Percentiles rank a stretch among this genome's conserved stretches.
Evolutionary conservation across 1,139 yeast species (phyloP).

Genomic region (Hyphopichia fennica): DNA sequence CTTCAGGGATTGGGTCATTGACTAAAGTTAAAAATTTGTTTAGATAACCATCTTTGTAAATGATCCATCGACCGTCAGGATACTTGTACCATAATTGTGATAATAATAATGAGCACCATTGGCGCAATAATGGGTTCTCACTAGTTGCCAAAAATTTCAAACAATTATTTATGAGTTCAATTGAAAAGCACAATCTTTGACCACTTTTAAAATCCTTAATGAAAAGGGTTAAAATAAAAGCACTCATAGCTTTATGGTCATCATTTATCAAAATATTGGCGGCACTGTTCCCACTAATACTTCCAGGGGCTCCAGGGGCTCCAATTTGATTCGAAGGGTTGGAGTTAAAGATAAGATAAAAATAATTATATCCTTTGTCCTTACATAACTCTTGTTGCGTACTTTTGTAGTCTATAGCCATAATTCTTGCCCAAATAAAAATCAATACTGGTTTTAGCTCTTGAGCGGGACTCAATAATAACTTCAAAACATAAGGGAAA

Average conservation of each 20-base stretch:
- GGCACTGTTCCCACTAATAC: slow-evolving; percentile 12
- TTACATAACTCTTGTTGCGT: slow-evolving; percentile 91
- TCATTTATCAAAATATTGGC: slow-evolving; percentile 48
- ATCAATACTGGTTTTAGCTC: slow-evolving; percentile 92
- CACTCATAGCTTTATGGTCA: slow-evolving; percentile 95
- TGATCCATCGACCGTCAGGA: slow-evolving; percentile 74
- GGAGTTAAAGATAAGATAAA: slow-evolving; percentile 66
- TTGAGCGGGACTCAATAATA: slow-evolving; percentile 92
- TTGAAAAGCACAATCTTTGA: slow-evolving; percentile 74
- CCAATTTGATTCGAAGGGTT: slow-evolving; percentile 27
- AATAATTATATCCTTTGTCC: slow-evolving; percentile 88
- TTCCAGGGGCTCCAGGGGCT: slow-evolving; percentile 28
- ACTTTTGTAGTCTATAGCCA: slow-evolving; percentile 90
- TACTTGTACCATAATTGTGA: slow-evolving; percentile 76
- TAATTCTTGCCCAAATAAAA: slow-evolving; percentile 95
- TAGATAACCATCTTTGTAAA: slow-evolving; percentile 64
- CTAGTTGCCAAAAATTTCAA: slow-evolving; percentile 65
- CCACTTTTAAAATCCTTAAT: slow-evolving; percentile 79
- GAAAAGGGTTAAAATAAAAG: slow-evolving; percentile 82
- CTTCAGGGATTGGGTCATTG: slow-evolving; percentile 93
- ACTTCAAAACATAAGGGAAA: slow-evolving; percentile 88
- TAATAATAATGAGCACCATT: slow-evolving; percentile 84
- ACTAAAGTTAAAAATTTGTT: slow-evolving; percentile 57
- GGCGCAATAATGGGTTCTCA: slow-evolving; percentile 83
- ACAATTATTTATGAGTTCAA: slow-evolving; percentile 70